Evolutionary conservation across 1,139 yeast species (phyloP).

Genomic region (Blastobotrys serpentis): DNA sequence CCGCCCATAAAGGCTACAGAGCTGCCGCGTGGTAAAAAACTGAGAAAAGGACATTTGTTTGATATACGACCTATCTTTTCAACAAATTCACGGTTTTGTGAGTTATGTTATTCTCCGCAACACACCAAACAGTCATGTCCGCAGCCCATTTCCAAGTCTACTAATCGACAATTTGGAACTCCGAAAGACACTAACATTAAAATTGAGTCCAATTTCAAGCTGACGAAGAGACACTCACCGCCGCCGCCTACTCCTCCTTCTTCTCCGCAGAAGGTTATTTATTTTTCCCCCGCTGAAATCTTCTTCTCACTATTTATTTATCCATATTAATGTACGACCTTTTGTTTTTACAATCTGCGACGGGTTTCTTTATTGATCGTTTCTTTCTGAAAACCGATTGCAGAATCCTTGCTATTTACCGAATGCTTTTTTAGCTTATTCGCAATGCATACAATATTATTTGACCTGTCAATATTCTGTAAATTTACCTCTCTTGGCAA

Average conservation of each 20-base stretch:
- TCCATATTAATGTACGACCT: not conserved
- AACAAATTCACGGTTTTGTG: not conserved
- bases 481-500: too few relatives aligned
- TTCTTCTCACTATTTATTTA: constrained; percentile 4
- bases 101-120: constrained; percentile 2
- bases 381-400: too few relatives aligned
- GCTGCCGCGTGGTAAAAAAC: constrained; percentile 7
- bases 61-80: not conserved
- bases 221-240: not conserved
- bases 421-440: too few relatives aligned
- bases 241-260: not conserved
- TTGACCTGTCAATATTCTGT: too few relatives aligned
- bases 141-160: not conserved
- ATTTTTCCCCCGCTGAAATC: constrained; percentile 2
- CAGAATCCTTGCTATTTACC: too few relatives aligned
- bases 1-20: not conserved
- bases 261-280: not conserved
- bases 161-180: not conserved
- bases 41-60: constrained; percentile 1
- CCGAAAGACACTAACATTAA: constrained; percentile 3
- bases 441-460: too few relatives aligned
- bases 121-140: not conserved
- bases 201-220: not conserved
- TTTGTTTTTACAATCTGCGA: not conserved
- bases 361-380: not conserved